A percentile compares a stretch with the other conserved stretches of the same genome.
Conservation (phyloP, 2,329 filamentous ascomycete genomes). For the Acarospora socialis region DNA sequence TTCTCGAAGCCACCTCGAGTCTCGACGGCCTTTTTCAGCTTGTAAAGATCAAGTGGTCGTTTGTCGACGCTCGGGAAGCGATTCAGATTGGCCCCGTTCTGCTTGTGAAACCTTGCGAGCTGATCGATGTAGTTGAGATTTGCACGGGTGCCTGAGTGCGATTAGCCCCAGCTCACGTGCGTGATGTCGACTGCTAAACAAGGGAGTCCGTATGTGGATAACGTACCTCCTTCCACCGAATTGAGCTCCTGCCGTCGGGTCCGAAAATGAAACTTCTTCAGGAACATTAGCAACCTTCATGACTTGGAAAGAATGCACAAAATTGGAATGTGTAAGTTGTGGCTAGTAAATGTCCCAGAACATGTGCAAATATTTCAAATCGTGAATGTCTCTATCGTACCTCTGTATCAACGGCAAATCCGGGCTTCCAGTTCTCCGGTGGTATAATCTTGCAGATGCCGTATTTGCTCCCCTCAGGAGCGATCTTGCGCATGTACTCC, state of each 20-base stretch:
- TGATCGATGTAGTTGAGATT: slow-evolving; percentile 95
- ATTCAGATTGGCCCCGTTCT: slow-evolving; percentile 86
- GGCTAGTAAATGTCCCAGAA: not conserved
- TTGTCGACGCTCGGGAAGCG: slow-evolving; percentile 95
- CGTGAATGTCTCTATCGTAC: slow-evolving; percentile 35
- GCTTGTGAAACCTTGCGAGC: slow-evolving; percentile 89
- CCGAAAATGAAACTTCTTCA: slow-evolving; percentile 86
- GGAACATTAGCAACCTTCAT: slow-evolving; percentile 19
- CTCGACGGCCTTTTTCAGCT: slow-evolving; percentile 92
- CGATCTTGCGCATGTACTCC: slow-evolving; percentile 84
- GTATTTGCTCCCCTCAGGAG: slow-evolving; percentile 70
- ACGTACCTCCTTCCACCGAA: slow-evolving; percentile 90
- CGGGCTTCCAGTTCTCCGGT: slow-evolving; percentile 82
- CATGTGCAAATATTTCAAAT: slow-evolving; percentile 6
- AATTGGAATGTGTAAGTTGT: not conserved
- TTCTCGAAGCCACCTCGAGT: slow-evolving; percentile 87
- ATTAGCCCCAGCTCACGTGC: slow-evolving; percentile 23
- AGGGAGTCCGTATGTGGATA: slow-evolving; percentile 9
- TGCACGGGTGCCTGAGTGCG: slow-evolving; percentile 62
- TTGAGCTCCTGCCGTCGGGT: slow-evolving; percentile 95
- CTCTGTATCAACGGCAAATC: slow-evolving; percentile 94
- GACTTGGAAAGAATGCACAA: too few relatives aligned
- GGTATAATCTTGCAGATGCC: slow-evolving; percentile 94
- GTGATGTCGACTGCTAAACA: slow-evolving; percentile 8
- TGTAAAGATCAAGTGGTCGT: slow-evolving; percentile 86